These are phyloP conservation scores for Quercus berberidifolia DNA, from an alignment of 306 rosid genomes.

Conservation along the genomic window DNA sequence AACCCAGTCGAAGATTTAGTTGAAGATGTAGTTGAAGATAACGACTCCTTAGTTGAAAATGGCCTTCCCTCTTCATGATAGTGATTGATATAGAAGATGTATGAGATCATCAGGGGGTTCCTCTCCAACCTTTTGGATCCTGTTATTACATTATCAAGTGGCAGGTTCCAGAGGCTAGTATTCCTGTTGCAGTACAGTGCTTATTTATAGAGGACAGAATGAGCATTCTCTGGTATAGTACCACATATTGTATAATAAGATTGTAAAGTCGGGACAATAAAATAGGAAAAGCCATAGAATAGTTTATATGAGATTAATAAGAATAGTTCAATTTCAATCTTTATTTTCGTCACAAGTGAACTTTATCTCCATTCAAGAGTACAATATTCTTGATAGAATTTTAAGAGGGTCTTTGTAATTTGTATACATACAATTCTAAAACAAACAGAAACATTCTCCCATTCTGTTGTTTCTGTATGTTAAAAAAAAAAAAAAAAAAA, in stretches of 20 bases:
- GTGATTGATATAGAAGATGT: slow-evolving; percentile 14
- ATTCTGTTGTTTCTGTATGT: background rate
- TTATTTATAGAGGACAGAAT: background rate
- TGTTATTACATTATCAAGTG: slow-evolving; percentile 11
- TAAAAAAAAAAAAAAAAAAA: too few species aligned
- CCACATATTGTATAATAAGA: slow-evolving; percentile 14
- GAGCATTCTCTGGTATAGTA: background rate
- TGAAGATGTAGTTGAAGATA: slow-evolving; percentile 53
- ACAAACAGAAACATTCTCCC: background rate
- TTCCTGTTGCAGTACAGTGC: background rate
- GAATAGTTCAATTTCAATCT: background rate
- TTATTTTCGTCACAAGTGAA: background rate
- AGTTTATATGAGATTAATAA: background rate
- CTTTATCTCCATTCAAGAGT: background rate
- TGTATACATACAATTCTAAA: background rate
- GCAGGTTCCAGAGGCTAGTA: slow-evolving; percentile 3
- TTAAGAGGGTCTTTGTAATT: background rate
- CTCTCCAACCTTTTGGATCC: slow-evolving; percentile 17
- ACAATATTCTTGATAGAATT: background rate
- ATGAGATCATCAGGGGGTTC: background rate
- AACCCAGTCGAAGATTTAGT: slow-evolving; percentile 65
- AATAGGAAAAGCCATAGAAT: background rate
- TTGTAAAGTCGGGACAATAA: background rate
- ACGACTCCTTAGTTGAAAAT: slow-evolving; percentile 24
- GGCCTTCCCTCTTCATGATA: slow-evolving; percentile 10